Percentiles rank a stretch among this genome's conserved stretches.
phyloP scores from a whole-genome alignment of 352 stramenopile species.

The Globisporangium cederbergense region DNA sequence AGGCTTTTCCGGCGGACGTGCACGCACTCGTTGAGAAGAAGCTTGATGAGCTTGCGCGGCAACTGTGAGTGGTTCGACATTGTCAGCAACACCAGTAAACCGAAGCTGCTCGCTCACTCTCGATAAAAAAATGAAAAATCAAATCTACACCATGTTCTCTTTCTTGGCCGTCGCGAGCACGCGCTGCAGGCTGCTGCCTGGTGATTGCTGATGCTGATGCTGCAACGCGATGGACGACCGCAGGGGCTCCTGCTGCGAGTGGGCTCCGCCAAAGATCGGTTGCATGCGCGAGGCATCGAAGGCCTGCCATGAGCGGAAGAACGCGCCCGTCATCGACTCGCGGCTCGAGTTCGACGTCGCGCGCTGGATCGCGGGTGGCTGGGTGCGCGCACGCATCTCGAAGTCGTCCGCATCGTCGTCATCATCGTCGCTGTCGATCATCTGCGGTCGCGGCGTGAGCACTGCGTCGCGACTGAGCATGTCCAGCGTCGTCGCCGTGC shows the following conservation, averaged over 20 bases:
- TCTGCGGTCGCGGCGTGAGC: conserved; percentile 66
- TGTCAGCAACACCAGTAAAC: not conserved
- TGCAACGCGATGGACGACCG: conserved; percentile 6
- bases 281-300: conserved; percentile 82
- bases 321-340: conserved; percentile 51
- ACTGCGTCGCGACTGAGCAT: conserved; percentile 33
- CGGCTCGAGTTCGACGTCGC: conserved; percentile 25
- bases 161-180: conserved; percentile 37
- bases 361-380: conserved; percentile 28
- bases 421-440: conserved; percentile 55
- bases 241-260: conserved; percentile 20
- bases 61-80: not conserved
- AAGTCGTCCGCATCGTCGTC: conserved; percentile 32
- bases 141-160: conserved; percentile 36
- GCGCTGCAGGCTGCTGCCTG: conserved; percentile 11
- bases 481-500: conserved; percentile 19
- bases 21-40: not conserved
- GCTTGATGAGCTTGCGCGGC: not conserved
- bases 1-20: not conserved
- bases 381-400: conserved; percentile 13
- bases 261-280: conserved; percentile 69
- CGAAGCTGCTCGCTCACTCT: not conserved
- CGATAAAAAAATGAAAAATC: not conserved
- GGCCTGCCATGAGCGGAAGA: conserved; percentile 76
- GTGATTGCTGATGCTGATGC: conserved; percentile 22